A percentile compares a stretch with the other conserved stretches of the same genome.
Conservation (phyloP, 352 stramenopile genomes). For the Pythium biforme region DNA sequence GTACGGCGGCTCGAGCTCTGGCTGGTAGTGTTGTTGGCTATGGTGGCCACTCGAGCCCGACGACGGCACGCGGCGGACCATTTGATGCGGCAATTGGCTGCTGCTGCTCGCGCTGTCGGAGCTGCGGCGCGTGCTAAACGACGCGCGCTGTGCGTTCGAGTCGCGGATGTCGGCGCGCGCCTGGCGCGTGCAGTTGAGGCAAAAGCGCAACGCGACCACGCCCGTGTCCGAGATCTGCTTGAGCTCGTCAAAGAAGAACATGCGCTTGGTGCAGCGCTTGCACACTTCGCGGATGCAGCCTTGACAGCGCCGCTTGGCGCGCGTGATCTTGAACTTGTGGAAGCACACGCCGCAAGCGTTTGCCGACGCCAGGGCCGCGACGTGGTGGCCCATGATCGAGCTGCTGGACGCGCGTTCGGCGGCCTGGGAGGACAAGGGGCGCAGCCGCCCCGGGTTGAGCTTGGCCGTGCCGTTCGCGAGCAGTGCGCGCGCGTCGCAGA, state of each 20-base stretch:
- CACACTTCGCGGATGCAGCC: constrained; percentile 30
- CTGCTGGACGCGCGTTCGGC: not conserved
- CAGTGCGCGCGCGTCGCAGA: constrained; percentile 32
- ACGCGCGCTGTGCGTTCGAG: constrained; percentile 5
- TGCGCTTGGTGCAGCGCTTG: constrained; percentile 32
- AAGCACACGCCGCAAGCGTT: constrained; percentile 37
- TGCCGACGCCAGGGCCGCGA: constrained; percentile 10
- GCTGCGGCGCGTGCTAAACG: constrained; percentile 8
- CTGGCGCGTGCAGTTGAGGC: constrained; percentile 33
- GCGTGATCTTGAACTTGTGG: constrained; percentile 37
- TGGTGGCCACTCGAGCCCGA: not conserved
- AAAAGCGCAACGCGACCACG: constrained; percentile 34
- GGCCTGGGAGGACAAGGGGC: not conserved
- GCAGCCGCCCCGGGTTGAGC: constrained; percentile 13
- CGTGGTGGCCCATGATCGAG: not conserved
- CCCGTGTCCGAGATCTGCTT: constrained; percentile 34
- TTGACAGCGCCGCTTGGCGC: constrained; percentile 33
- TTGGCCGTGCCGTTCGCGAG: constrained; percentile 23
- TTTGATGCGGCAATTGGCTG: not conserved
- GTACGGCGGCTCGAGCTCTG: constrained; percentile 9
- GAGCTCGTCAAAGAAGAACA: constrained; percentile 35
- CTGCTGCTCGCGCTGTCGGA: constrained; percentile 6
- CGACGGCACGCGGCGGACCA: constrained; percentile 16
- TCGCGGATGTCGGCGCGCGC: constrained; percentile 26
- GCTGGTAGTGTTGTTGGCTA: constrained; percentile 1